Percentiles rank a stretch among this genome's conserved stretches.
Conservation (phyloP, 2,329 filamentous ascomycete genomes). For the Phialophora expanda region DNA sequence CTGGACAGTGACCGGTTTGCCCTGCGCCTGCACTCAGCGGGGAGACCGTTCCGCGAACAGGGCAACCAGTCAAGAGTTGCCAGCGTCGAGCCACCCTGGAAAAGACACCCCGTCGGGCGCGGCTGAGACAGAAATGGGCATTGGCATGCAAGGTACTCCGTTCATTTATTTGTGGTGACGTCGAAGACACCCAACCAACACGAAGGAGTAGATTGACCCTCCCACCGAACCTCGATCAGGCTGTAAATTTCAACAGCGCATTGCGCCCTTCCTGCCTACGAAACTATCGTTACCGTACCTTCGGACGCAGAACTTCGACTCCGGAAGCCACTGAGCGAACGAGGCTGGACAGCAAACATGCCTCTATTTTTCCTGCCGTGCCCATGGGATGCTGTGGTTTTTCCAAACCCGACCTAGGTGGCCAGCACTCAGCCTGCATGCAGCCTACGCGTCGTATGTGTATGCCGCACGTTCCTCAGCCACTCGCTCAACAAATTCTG, state of each 20-base stretch:
- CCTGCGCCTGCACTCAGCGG: not conserved
- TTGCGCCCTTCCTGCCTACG: not conserved
- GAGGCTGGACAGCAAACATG: not conserved
- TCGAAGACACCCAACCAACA: not conserved
- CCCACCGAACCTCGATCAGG: not conserved
- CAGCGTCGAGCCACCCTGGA: not conserved
- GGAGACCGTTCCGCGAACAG: not conserved
- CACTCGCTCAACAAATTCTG: not conserved
- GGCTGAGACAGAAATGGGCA: not conserved
- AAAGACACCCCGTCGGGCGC: not conserved
- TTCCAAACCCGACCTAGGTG: not conserved
- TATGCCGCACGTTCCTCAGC: not conserved
- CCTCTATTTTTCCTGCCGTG: not conserved
- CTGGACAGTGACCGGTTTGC: not conserved
- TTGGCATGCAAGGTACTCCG: not conserved
- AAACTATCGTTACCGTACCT: too few relatives aligned
- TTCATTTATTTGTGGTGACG: not conserved
- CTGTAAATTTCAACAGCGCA: not conserved
- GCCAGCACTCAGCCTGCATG: not conserved
- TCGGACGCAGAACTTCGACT: not conserved
- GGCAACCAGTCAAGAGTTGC: not conserved
- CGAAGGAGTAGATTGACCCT: not conserved
- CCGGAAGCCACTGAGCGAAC: not conserved
- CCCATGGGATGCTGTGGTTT: not conserved
- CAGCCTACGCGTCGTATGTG: not conserved